Percentiles rank a stretch among this genome's conserved stretches.
phyloP scores from a whole-genome alignment of 495 filamentous ascomycete species.

The Podospora pseudoanserina region DNA sequence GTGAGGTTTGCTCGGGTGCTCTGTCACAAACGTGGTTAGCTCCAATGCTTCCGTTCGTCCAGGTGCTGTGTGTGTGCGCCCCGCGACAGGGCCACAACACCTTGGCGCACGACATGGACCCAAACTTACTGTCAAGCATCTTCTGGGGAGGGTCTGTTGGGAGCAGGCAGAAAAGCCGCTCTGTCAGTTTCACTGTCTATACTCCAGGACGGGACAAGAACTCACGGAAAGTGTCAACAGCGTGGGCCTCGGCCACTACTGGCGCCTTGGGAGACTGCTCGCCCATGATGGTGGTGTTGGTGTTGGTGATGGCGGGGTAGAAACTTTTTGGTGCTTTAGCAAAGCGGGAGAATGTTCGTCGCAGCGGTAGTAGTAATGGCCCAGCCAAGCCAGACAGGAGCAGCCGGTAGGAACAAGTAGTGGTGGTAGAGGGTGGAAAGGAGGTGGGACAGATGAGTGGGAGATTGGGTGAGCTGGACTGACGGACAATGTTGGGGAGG shows the following conservation, averaged over 20 bases:
- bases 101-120: constrained; percentile 22
- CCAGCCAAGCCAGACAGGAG: background rate
- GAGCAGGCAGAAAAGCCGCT: constrained; percentile 8
- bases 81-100: constrained; percentile 20
- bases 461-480: constrained; percentile 6
- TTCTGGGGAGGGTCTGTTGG: constrained; percentile 50
- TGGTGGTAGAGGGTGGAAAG: background rate
- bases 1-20: constrained; percentile 59
- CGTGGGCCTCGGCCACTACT: constrained; percentile 80
- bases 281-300: constrained; percentile 56
- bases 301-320: constrained; percentile 28
- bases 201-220: constrained; percentile 11
- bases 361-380: background rate
- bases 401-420: background rate
- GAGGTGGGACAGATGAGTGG: constrained; percentile 10
- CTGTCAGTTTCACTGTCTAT: constrained; percentile 15
- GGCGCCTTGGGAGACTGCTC: constrained; percentile 57
- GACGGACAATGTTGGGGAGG: constrained; percentile 12
- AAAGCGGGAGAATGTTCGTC: background rate
- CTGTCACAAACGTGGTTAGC: constrained; percentile 40
- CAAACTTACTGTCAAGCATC: constrained; percentile 59
- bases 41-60: constrained; percentile 29
- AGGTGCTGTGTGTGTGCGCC: constrained; percentile 14
- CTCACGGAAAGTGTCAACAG: constrained; percentile 76
- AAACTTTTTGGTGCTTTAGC: constrained; percentile 8